A percentile compares a stretch with the other conserved stretches of the same genome.
Conservation (phyloP, 225 moss, liverwort and hornwort genomes). For the Rhytidiadelphus loreus region DNA sequence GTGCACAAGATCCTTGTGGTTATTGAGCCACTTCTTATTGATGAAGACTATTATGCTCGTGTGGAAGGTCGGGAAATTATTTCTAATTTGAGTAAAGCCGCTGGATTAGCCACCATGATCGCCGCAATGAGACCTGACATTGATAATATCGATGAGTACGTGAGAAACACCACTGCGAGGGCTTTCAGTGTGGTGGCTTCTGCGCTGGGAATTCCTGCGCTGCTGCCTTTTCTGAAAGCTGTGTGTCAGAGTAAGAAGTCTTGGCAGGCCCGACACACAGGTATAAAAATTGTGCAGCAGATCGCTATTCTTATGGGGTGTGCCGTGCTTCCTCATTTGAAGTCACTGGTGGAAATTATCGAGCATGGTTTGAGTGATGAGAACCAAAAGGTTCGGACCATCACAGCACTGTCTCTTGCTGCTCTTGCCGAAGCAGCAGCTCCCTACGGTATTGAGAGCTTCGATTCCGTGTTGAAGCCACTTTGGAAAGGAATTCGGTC, state of each 20-base stretch:
- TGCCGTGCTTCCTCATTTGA: slow-evolving; percentile 95
- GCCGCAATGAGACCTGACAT: slow-evolving; percentile 99
- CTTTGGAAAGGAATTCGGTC: slow-evolving; percentile 99
- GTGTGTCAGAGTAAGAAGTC: slow-evolving; percentile 99
- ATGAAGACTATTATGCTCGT: slow-evolving; percentile 97
- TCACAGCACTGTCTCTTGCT: slow-evolving; percentile 90
- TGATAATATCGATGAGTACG: slow-evolving; percentile 98
- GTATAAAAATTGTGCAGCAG: slow-evolving; percentile 99
- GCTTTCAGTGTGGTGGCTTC: slow-evolving; percentile 99
- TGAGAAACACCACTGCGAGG: slow-evolving; percentile 94
- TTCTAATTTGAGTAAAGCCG: slow-evolving; percentile 96
- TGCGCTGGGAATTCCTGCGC: slow-evolving; percentile 92
- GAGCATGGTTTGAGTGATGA: slow-evolving; percentile 98
- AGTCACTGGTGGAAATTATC: slow-evolving; percentile 95
- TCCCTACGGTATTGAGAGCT: slow-evolving; percentile 98
- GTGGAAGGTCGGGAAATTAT: slow-evolving; percentile 98
- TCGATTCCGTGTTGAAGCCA: slow-evolving; percentile 94
- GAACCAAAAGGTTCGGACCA: slow-evolving; percentile 97
- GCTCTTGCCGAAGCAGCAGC: slow-evolving; percentile 98
- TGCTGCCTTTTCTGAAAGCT: slow-evolving; percentile 90
- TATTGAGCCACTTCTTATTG: slow-evolving; percentile 94
- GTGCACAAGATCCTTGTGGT: slow-evolving; percentile 99
- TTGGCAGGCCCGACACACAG: slow-evolving; percentile 98
- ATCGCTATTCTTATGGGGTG: slow-evolving; percentile 99
- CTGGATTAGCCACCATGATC: slow-evolving; percentile 98